Evolutionary conservation across 1,139 yeast genomes (phyloP).

Genomic region (Candida frijolesensis): DNA sequence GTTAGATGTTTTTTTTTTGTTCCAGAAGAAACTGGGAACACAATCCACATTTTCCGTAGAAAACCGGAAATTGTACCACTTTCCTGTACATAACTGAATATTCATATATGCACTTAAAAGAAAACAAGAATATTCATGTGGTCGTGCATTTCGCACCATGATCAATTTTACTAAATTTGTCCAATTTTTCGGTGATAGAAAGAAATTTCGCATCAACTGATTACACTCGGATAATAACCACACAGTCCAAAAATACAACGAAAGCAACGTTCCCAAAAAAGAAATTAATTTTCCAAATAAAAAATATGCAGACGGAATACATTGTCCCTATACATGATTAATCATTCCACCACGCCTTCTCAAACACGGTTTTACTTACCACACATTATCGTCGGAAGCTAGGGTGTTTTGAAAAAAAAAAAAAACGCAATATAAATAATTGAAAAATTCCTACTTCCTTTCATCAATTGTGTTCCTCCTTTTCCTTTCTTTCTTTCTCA

Average conservation of each 20-base stretch:
- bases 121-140: not conserved
- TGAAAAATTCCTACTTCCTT: not conserved
- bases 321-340: constrained; percentile 5
- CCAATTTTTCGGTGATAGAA: constrained; percentile 1
- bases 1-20: not conserved
- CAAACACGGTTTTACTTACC: not conserved
- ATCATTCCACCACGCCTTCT: constrained; percentile 9
- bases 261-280: not conserved
- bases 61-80: not conserved
- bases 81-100: constrained; percentile 1
- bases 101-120: not conserved
- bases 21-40: not conserved
- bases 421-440: not conserved
- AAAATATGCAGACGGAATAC: constrained; percentile 6
- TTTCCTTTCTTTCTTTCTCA: not conserved
- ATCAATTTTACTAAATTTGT: not conserved
- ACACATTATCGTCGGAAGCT: not conserved
- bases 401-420: too few species aligned
- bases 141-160: not conserved
- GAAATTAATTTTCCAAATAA: not conserved
- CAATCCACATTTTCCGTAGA: not conserved
- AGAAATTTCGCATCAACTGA: constrained; percentile 5
- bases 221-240: not conserved
- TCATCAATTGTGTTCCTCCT: not conserved
- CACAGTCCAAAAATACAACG: not conserved